Evolutionary conservation across 495 filamentous ascomycete species (phyloP).

Genomic region (Aspergillus ellipticus): DNA sequence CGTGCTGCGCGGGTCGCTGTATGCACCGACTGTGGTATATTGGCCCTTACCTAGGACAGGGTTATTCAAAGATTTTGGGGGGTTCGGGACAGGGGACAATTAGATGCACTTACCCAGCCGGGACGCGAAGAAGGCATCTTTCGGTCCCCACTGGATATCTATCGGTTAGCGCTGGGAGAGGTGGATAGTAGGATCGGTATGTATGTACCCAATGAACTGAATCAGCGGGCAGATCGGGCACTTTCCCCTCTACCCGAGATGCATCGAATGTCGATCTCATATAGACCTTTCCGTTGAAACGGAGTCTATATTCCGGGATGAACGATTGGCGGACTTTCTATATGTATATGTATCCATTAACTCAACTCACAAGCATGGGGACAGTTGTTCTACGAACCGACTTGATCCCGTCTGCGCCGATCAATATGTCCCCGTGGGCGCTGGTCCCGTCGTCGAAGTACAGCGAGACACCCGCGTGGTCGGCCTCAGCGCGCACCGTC

Average conservation of each 20-base stretch:
- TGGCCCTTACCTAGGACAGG: constrained; percentile 22
- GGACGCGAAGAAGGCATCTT: constrained; percentile 46
- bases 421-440: constrained; percentile 27
- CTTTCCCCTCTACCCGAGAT: constrained; percentile 31
- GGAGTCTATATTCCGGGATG: constrained; percentile 35
- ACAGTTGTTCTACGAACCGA: constrained; percentile 28
- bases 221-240: constrained; percentile 40
- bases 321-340: constrained; percentile 33
- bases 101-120: constrained; percentile 32
- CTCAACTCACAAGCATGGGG: not conserved
- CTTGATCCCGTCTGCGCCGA: constrained; percentile 35
- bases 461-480: constrained; percentile 17
- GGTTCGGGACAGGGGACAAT: too few species aligned
- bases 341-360: constrained; percentile 3
- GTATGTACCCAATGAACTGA: constrained; percentile 44
- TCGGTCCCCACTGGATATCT: constrained; percentile 40
- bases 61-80: too few species aligned
- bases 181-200: not conserved
- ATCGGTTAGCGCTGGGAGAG: not conserved
- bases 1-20: constrained; percentile 33
- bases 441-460: constrained; percentile 30
- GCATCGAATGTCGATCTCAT: constrained; percentile 46
- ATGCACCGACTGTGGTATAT: constrained; percentile 48
- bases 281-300: constrained; percentile 43
- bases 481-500: constrained; percentile 13